phyloP scores from a whole-genome alignment of 148 eudicot species.

The Chenopodium formosanum region DNA sequence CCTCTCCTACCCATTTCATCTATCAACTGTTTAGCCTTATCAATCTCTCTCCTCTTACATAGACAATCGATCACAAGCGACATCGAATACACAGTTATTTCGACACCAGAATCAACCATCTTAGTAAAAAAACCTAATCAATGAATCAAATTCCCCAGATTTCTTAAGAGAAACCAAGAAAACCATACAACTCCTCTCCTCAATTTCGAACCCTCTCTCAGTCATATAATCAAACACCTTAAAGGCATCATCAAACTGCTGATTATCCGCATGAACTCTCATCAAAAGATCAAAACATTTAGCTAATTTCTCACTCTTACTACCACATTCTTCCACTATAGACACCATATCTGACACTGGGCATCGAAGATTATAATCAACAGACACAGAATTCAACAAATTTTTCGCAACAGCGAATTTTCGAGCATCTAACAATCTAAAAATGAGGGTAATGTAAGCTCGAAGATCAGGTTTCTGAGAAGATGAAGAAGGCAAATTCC shows the following conservation, averaged over 20 bases:
- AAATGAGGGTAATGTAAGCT: conserved; percentile 46
- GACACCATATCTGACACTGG: conserved; percentile 43
- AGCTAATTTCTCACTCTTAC: conserved; percentile 20
- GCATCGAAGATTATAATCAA: conserved; percentile 36
- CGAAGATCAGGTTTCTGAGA: conserved; percentile 43
- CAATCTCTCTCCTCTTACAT: conserved; percentile 61
- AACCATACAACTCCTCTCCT: conserved; percentile 84
- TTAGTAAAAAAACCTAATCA: conserved; percentile 50
- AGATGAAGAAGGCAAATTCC: conserved; percentile 31
- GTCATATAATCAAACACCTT: conserved; percentile 70
- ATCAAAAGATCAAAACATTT: conserved; percentile 74
- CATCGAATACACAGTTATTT: conserved; percentile 63
- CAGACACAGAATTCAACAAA: conserved; percentile 37
- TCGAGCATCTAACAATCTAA: conserved; percentile 48
- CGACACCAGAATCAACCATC: conserved; percentile 64
- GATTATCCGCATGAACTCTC: conserved; percentile 62
- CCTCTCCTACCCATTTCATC: conserved; percentile 40
- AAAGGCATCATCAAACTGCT: conserved; percentile 51
- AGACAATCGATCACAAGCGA: conserved; percentile 58
- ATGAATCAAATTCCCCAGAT: conserved; percentile 35
- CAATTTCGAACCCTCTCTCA: conserved; percentile 48
- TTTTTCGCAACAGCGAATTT: conserved; percentile 55
- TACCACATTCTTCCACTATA: conserved; percentile 38
- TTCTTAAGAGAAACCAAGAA: conserved; percentile 63
- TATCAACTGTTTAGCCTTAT: conserved; percentile 52